Evolutionary conservation across 2,329 filamentous ascomycete genomes (phyloP).

Genomic region (Neofusicoccum cordaticola): DNA sequence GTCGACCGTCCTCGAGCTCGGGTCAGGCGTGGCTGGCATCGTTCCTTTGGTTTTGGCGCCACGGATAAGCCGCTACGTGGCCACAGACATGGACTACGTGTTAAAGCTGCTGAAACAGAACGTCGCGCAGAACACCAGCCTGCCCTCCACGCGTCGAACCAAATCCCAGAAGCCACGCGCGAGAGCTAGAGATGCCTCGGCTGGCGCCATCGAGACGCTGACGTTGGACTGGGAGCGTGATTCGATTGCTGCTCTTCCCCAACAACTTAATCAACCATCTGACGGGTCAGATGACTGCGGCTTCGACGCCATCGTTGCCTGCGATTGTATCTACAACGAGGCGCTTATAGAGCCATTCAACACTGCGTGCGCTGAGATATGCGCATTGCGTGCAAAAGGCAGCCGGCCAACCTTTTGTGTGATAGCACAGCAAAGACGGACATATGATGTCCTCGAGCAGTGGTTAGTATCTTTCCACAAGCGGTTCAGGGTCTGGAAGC

Average conservation of each 20-base stretch:
- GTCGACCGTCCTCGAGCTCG: conserved; percentile 74
- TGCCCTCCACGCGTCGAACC: neutral
- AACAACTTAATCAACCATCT: conserved; percentile 46
- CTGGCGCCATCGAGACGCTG: conserved; percentile 13
- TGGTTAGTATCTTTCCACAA: conserved; percentile 71
- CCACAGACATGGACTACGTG: conserved; percentile 88
- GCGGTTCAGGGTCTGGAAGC: conserved; percentile 71
- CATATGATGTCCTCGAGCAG: conserved; percentile 76
- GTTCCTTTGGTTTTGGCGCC: conserved; percentile 67
- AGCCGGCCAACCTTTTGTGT: conserved; percentile 65
- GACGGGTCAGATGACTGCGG: conserved; percentile 30
- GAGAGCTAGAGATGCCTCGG: neutral
- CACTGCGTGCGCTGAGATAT: conserved; percentile 74
- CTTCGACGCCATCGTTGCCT: conserved; percentile 76
- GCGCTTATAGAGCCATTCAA: conserved; percentile 77
- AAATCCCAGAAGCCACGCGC: conserved; percentile 6
- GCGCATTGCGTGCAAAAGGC: conserved; percentile 52
- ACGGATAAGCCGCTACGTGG: conserved; percentile 63
- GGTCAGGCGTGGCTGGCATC: conserved; percentile 81
- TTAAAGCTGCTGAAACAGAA: conserved; percentile 74
- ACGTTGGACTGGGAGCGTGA: conserved; percentile 73
- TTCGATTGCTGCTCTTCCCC: conserved; percentile 44
- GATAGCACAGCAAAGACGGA: conserved; percentile 84
- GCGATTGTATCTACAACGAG: conserved; percentile 96
- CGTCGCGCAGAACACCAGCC: conserved; percentile 49